phyloP scores from a whole-genome alignment of 2,329 filamentous ascomycete species.

The Claviceps sp. region DNA sequence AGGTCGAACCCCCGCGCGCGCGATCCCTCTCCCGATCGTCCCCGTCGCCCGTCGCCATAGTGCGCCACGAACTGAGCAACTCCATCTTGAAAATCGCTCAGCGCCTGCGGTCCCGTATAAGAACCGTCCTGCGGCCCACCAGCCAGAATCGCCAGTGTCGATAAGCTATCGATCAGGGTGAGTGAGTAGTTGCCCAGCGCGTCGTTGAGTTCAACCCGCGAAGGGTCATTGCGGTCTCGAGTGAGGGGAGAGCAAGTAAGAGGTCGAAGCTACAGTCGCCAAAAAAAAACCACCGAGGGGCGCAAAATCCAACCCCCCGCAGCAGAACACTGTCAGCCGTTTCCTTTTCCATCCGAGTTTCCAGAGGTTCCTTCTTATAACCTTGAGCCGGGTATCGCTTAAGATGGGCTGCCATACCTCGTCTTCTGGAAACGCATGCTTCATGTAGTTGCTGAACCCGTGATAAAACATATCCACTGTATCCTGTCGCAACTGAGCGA shows the following conservation, averaged over 20 bases:
- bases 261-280: conserved; percentile 52
- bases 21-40: conserved; percentile 54
- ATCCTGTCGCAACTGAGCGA: conserved; percentile 43
- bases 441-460: conserved; percentile 91
- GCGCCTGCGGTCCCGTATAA: conserved; percentile 32
- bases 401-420: conserved; percentile 37
- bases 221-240: conserved; percentile 66
- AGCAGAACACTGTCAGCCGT: neutral
- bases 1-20: conserved; percentile 77
- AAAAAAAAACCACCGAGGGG: neutral
- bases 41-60: conserved; percentile 73
- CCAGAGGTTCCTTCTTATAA: neutral
- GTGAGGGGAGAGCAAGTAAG: conserved; percentile 74
- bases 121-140: conserved; percentile 44
- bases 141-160: conserved; percentile 83
- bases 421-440: conserved; percentile 88
- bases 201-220: conserved; percentile 81
- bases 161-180: conserved; percentile 88
- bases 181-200: conserved; percentile 94
- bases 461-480: conserved; percentile 85
- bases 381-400: neutral
- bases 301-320: neutral
- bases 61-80: conserved; percentile 62
- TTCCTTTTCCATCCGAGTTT: neutral
- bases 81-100: conserved; percentile 67